These are phyloP conservation scores for Geosiphon pyriformis DNA, from an alignment of 192 early-diverging fungal genomes.

Conservation along the genomic window DNA sequence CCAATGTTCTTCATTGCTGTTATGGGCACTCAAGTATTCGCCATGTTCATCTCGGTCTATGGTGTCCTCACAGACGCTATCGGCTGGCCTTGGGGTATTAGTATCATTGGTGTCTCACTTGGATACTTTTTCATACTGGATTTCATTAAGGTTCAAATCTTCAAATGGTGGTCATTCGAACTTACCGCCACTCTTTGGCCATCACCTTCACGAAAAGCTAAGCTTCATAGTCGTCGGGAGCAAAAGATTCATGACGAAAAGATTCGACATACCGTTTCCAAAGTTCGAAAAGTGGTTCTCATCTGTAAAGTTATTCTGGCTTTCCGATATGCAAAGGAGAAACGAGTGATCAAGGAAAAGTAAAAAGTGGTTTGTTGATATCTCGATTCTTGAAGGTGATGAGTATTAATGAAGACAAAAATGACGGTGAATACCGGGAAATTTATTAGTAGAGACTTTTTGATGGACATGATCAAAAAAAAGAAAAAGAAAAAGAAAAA, in stretches of 20 bases:
- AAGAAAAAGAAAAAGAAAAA: no score
- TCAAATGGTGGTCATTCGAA: constrained; percentile 85
- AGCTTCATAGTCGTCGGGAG: constrained; percentile 51
- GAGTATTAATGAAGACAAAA: no score
- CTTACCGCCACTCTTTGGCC: constrained; percentile 83
- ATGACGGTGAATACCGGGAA: no score
- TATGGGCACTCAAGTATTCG: constrained; percentile 85
- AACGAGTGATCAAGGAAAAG: no score
- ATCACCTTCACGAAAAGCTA: constrained; percentile 51
- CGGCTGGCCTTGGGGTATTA: constrained; percentile 69
- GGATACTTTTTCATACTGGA: constrained; percentile 83
- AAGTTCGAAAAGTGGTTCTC: constrained; percentile 37
- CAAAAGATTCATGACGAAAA: constrained; percentile 43
- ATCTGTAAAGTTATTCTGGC: constrained; percentile 34
- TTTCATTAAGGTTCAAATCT: constrained; percentile 84
- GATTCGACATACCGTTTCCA: constrained; percentile 38
- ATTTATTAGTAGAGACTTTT: no score
- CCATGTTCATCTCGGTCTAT: constrained; percentile 74
- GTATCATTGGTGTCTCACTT: constrained; percentile 69
- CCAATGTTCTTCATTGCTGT: constrained; percentile 76
- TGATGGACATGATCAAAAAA: no score
- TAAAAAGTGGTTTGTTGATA: no score
- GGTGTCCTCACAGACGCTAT: constrained; percentile 61
- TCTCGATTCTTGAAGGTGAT: no score
- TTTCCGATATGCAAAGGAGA: constrained; percentile 5